Percentiles rank a stretch among this genome's conserved stretches.
Conservation (phyloP, 2,329 filamentous ascomycete genomes). For the Hortaea werneckii region DNA sequence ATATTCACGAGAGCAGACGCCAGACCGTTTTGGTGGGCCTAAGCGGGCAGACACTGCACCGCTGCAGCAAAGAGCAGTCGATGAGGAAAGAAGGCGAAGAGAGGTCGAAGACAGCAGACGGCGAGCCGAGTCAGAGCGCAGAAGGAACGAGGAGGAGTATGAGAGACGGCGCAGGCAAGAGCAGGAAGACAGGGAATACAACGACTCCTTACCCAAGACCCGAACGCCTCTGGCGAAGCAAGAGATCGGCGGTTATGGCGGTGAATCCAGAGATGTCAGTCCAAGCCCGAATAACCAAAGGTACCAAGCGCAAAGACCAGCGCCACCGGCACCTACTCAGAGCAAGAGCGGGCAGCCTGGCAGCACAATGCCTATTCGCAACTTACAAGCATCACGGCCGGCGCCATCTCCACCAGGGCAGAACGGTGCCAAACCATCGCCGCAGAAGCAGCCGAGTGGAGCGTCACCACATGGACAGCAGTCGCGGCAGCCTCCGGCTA, state of each 20-base stretch:
- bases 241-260: constrained; percentile 63
- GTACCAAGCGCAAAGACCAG: constrained; percentile 77
- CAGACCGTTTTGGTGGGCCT: constrained; percentile 16
- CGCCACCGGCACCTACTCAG: constrained; percentile 43
- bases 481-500: constrained; percentile 10
- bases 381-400: constrained; percentile 56
- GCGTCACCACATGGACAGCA: constrained; percentile 21
- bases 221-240: constrained; percentile 77
- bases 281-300: constrained; percentile 43
- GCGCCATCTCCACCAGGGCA: constrained; percentile 24
- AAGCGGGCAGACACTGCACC: constrained; percentile 25
- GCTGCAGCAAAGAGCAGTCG: constrained; percentile 13
- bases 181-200: constrained; percentile 63
- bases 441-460: constrained; percentile 19
- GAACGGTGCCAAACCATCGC: constrained; percentile 16
- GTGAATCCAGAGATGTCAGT: constrained; percentile 36
- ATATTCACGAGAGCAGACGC: constrained; percentile 15
- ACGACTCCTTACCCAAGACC: constrained; percentile 75
- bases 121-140: constrained; percentile 28
- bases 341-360: constrained; percentile 18
- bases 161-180: constrained; percentile 51
- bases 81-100: constrained; percentile 30
- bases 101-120: constrained; percentile 32
- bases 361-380: constrained; percentile 31
- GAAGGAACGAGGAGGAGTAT: constrained; percentile 35